Evolutionary conservation across 257 asterid genomes (phyloP).

Genomic region (Thymus quinquecostatus): DNA sequence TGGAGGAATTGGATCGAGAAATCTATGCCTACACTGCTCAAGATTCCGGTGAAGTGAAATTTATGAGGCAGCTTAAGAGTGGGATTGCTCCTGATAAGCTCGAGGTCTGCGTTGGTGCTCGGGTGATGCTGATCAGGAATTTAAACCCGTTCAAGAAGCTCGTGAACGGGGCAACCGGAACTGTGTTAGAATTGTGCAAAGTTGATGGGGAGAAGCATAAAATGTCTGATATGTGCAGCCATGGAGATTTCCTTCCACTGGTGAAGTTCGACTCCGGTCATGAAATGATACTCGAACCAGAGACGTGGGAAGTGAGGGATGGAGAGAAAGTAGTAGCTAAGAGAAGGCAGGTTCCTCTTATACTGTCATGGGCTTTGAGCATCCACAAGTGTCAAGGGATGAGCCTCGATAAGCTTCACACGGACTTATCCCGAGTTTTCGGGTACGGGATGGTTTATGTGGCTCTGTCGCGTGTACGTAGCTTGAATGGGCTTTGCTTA

Average conservation of each 20-base stretch:
- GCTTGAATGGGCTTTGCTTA: constrained; percentile 61
- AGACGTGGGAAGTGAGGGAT: constrained; percentile 60
- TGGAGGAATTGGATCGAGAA: constrained; percentile 46
- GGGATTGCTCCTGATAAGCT: constrained; percentile 68
- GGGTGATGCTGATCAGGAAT: constrained; percentile 71
- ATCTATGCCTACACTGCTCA: constrained; percentile 51
- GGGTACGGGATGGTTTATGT: constrained; percentile 86
- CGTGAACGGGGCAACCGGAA: constrained; percentile 82
- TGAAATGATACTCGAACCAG: constrained; percentile 52
- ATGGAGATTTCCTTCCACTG: constrained; percentile 59
- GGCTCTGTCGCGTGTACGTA: constrained; percentile 76
- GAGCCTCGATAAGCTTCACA: constrained; percentile 67
- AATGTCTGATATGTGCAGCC: constrained; percentile 39
- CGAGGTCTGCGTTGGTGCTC: constrained; percentile 64
- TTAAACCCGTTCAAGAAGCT: constrained; percentile 44
- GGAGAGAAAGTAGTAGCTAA: constrained; percentile 59
- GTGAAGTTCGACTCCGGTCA: constrained; percentile 74
- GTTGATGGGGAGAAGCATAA: constrained; percentile 27
- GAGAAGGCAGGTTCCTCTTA: constrained; percentile 71
- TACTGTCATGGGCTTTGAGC: constrained; percentile 88
- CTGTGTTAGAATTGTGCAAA: constrained; percentile 41
- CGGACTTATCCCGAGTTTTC: constrained; percentile 61
- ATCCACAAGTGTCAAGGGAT: constrained; percentile 88
- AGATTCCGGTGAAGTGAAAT: constrained; percentile 49
- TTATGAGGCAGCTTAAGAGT: constrained; percentile 52